Percentiles rank a stretch among this genome's conserved stretches.
Evolutionary conservation across 2,329 filamentous ascomycete species (phyloP).

Genomic region (Colletotrichum camelliae): DNA sequence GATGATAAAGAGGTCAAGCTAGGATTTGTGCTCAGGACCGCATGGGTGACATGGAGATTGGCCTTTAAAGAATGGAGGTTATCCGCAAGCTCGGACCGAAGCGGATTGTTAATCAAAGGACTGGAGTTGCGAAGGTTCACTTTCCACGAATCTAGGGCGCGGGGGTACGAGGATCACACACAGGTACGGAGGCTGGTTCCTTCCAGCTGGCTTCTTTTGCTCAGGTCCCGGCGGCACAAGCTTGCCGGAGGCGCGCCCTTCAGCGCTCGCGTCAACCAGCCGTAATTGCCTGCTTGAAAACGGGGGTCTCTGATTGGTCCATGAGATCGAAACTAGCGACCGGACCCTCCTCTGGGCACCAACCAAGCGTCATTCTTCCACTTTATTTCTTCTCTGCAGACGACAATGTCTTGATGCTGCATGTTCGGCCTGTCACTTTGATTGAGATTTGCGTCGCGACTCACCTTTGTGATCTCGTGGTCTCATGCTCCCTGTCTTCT

Average conservation of each 20-base stretch:
- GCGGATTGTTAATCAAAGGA: neutral
- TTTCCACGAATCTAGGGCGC: neutral
- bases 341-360: neutral
- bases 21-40: neutral
- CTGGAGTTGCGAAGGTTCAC: neutral
- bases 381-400: neutral
- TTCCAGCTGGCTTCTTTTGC: slow-evolving; percentile 9
- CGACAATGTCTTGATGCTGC: neutral
- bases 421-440: neutral
- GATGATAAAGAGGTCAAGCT: neutral
- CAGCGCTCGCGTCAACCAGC: neutral
- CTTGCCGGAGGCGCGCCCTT: neutral
- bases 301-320: neutral
- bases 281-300: neutral
- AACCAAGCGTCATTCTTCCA: neutral
- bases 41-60: neutral
- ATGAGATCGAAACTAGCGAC: neutral
- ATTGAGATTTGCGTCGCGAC: neutral
- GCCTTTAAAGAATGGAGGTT: neutral
- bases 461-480: neutral
- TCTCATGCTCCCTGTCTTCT: neutral
- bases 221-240: neutral
- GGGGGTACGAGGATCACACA: neutral
- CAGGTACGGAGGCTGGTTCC: neutral
- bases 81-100: slow-evolving; percentile 10